These are phyloP conservation scores for Alternaria consortialis DNA, from an alignment of 2,329 filamentous ascomycete species.

Conservation along the genomic window DNA sequence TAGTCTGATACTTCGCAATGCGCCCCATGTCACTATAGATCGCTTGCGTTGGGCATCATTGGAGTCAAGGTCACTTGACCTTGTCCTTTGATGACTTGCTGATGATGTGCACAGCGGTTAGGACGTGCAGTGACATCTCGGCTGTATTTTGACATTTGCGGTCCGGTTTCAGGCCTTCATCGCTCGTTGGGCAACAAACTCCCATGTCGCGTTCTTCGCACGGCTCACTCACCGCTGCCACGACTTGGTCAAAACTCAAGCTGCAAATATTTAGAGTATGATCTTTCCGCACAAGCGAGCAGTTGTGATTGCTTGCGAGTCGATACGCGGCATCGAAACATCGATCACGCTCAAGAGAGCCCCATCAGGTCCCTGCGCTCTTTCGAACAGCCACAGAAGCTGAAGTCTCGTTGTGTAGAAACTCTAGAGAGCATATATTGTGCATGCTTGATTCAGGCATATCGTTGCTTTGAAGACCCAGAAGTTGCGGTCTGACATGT, in stretches of 20 bases:
- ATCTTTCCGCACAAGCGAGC: not conserved
- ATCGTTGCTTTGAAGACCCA: not conserved
- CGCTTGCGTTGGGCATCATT: conserved; percentile 17
- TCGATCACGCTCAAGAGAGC: not conserved
- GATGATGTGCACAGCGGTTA: not conserved
- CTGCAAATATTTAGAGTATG: not conserved
- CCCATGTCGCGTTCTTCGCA: conserved; percentile 7
- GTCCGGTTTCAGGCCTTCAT: conserved; percentile 5
- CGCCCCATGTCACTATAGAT: not conserved
- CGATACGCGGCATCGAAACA: not conserved
- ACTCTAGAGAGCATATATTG: not conserved
- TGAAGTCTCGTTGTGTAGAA: conserved; percentile 13
- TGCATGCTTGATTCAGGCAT: conserved; percentile 1
- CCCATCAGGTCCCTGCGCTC: conserved; percentile 4
- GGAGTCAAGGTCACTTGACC: not conserved
- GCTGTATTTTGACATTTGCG: not conserved
- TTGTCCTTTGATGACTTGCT: conserved; percentile 1
- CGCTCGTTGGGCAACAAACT: conserved; percentile 10
- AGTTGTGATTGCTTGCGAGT: not conserved
- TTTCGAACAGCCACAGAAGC: not conserved
- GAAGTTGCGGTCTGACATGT: conserved; percentile 8
- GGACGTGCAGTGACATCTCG: not conserved
- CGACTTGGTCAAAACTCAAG: not conserved
- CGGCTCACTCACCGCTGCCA: conserved; percentile 12
- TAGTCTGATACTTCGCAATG: not conserved